Conservation (phyloP, 1,139 yeast genomes). For the Petasospora fabianii region DNA sequence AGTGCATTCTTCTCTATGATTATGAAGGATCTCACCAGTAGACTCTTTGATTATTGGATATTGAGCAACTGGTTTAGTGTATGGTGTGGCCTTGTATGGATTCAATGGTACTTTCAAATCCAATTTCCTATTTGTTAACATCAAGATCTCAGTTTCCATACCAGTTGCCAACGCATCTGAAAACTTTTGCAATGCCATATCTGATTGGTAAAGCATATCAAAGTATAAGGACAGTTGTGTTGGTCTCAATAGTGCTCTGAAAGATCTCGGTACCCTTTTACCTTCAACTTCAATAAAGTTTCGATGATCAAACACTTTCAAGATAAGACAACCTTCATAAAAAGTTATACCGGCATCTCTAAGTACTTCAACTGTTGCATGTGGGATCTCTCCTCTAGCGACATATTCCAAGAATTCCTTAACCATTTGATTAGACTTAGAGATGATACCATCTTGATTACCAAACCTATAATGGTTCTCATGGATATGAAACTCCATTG, state of each 20-base stretch:
- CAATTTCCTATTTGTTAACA: slow-evolving; percentile 72
- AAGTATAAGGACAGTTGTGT: slow-evolving; percentile 79
- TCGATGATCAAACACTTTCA: slow-evolving; percentile 77
- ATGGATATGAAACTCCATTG: slow-evolving; percentile 83
- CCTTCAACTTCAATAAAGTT: slow-evolving; percentile 16
- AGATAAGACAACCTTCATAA: slow-evolving; percentile 85
- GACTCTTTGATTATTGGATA: slow-evolving; percentile 45
- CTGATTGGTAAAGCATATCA: slow-evolving; percentile 82
- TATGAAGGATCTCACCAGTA: slow-evolving; percentile 36
- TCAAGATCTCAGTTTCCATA: slow-evolving; percentile 81
- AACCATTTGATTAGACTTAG: slow-evolving; percentile 75
- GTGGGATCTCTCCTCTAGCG: slow-evolving; percentile 79
- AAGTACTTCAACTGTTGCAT: slow-evolving; percentile 82
- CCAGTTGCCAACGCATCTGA: slow-evolving; percentile 73
- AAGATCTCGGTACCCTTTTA: slow-evolving; percentile 53
- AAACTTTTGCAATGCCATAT: slow-evolving; percentile 60
- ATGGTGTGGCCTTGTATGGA: slow-evolving; percentile 50
- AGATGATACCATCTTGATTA: slow-evolving; percentile 70
- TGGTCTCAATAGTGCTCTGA: slow-evolving; percentile 73
- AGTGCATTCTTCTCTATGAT: slow-evolving; percentile 47
- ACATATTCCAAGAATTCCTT: slow-evolving; percentile 77
- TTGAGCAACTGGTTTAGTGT: slow-evolving; percentile 43
- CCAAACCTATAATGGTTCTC: slow-evolving; percentile 73
- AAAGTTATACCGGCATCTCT: slow-evolving; percentile 79
- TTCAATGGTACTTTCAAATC: slow-evolving; percentile 70